phyloP scores from a whole-genome alignment of 2,329 filamentous ascomycete species.

The Sarocladium strictum region DNA sequence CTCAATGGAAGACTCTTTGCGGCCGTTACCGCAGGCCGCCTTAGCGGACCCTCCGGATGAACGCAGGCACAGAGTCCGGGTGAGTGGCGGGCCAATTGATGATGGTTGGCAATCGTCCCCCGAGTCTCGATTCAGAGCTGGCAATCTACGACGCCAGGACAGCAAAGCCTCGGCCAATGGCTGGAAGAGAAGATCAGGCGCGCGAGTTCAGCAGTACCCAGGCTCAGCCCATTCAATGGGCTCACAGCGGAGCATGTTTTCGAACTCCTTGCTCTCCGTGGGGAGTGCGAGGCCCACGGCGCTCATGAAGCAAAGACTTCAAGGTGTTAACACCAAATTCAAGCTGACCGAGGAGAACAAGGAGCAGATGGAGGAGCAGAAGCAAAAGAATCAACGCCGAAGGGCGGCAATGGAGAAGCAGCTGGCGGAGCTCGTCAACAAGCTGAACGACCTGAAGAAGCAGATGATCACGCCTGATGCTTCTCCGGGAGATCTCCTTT shows the following conservation, averaged over 20 bases:
- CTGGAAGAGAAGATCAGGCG: not conserved
- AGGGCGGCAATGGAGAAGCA: not conserved
- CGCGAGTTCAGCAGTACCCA: not conserved
- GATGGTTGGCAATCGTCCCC: not conserved
- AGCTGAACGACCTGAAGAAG: not conserved
- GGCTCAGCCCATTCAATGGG: not conserved
- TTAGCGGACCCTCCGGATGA: no score
- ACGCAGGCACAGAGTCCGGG: no score
- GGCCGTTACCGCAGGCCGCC: no score
- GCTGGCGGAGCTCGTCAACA: not conserved
- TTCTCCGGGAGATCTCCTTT: not conserved
- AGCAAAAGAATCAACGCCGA: not conserved
- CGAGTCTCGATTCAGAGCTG: not conserved
- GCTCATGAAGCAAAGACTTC: not conserved
- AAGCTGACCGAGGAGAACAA: not conserved
- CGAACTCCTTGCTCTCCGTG: not conserved
- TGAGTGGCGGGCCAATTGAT: not conserved
- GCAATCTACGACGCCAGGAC: not conserved
- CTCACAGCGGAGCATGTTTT: no score
- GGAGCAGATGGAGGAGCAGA: not conserved
- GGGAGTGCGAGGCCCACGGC: not conserved
- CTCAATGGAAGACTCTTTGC: no score
- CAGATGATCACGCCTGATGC: constrained; percentile 43
- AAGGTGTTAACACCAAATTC: not conserved
- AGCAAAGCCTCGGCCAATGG: not conserved